Percentiles rank a stretch among this genome's conserved stretches.
Conservation (phyloP, 2,329 filamentous ascomycete species). For the Calonectria hawksworthii region DNA sequence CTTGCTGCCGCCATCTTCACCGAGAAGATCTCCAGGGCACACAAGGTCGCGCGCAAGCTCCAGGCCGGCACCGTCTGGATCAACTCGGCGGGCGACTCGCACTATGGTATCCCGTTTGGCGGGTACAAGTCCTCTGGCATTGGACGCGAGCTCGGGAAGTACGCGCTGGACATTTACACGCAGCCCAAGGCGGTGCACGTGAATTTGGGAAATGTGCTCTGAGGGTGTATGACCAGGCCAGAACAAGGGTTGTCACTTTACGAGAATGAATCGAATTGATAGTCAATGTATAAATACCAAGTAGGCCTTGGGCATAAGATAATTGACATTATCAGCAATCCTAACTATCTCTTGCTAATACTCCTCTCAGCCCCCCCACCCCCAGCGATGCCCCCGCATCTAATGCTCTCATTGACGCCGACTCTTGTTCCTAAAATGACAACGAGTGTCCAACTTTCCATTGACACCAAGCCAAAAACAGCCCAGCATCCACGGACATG, state of each 20-base stretch:
- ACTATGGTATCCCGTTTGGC: slow-evolving; percentile 38
- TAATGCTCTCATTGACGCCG: neutral
- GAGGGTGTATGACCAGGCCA: no score
- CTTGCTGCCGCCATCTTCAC: slow-evolving; percentile 68
- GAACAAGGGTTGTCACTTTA: no score
- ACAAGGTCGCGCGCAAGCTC: slow-evolving; percentile 58
- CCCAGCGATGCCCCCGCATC: neutral
- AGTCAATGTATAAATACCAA: neutral
- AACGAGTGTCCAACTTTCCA: neutral
- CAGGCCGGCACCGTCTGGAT: slow-evolving; percentile 61
- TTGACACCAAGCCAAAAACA: neutral
- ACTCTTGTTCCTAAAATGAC: neutral
- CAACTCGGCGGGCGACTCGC: slow-evolving; percentile 40
- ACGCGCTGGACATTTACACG: slow-evolving; percentile 23
- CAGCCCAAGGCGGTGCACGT: slow-evolving; percentile 27
- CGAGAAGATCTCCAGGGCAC: slow-evolving; percentile 57
- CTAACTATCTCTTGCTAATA: neutral
- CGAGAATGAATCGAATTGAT: neutral
- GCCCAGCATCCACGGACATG: neutral
- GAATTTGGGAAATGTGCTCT: slow-evolving; percentile 4
- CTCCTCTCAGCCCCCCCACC: neutral
- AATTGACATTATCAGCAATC: neutral
- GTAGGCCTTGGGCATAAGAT: neutral
- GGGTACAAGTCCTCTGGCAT: slow-evolving; percentile 26
- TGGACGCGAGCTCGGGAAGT: slow-evolving; percentile 26